A percentile compares a stretch with the other conserved stretches of the same genome.
Conservation (phyloP, 1,284 basidiomycete species). For the Puccinia horiana region DNA sequence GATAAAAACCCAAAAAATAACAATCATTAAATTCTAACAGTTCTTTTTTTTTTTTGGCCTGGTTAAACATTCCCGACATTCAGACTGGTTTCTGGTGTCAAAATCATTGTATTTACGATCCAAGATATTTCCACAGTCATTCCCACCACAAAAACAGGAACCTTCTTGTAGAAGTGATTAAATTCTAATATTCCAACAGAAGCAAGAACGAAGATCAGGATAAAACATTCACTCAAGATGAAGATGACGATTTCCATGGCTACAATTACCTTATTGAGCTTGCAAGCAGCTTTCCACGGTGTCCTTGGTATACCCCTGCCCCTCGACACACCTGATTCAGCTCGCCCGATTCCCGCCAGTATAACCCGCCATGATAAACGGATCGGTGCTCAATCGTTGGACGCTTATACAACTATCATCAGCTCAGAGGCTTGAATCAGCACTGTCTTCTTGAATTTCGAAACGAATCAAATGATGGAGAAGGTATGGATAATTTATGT, state of each 20-base stretch:
- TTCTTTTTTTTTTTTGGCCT: not conserved
- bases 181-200: no score
- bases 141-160: not conserved
- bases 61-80: not conserved
- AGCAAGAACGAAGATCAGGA: no score
- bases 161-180: conserved; percentile 20
- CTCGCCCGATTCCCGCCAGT: not conserved
- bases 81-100: conserved; percentile 11
- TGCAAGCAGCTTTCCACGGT: not conserved
- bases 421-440: no score
- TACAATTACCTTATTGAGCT: not conserved
- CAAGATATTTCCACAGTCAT: not conserved
- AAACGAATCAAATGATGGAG: no score
- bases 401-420: no score
- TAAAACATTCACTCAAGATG: not conserved
- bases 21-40: not conserved
- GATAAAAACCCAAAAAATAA: not conserved
- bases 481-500: no score
- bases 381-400: no score
- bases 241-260: not conserved
- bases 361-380: no score
- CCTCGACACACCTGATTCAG: not conserved
- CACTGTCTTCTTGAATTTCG: no score
- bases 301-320: not conserved
- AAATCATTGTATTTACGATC: not conserved